Evolutionary conservation across 805 yeast species (phyloP), one percentile per base, ranked within the genome.

Genomic region (Candida takata): DNA sequence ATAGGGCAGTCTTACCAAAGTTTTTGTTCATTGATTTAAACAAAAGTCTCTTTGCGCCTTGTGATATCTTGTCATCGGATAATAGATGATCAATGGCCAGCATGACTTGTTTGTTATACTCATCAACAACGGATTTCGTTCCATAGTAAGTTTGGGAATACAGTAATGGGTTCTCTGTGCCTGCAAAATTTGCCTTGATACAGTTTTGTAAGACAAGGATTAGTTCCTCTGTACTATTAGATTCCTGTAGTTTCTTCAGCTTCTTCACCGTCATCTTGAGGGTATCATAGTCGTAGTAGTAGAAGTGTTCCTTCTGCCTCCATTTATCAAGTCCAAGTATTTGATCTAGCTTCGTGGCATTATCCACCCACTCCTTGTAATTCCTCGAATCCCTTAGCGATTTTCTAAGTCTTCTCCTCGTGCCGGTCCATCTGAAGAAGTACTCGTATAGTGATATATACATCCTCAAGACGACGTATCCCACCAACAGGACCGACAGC

Each of bases 91-190:
- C 56, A 6, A 82, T 54, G 14, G 78, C 62, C 24, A 55, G 47
- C 1, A 67, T 65, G 8, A 79, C 77, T 48, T 76, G 77, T 0
- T 51, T 45, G 36, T 76, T 70, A 56, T 76, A 80, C 31, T 62
- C 62, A 24, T 68, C 71, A 21, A 83, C 75, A 17, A 79, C 52
- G 8, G 62, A 50, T 51, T 83, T 83, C 0, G 94, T 80, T 9
- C 92, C 92, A 49, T 74, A 80, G 54, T 82, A 79, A 31, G 84
- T 64, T 55, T 82, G 87, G 4, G 85, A 76, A 49, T 82, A 84
- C 18, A 83, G 61, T 37, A 72, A 67, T 24, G 84, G 72, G 49
- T 81, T 80, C 52, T 82, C 90, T 4, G 77, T 77, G 2, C 92
- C 92, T 4, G 86, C 87, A 60, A 82, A 84, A 50, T 84, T 83